Evolutionary conservation across 768 basidiomycete genomes (phyloP), one percentile per base, ranked within the genome.

Genomic region (Terana coerulea): DNA sequence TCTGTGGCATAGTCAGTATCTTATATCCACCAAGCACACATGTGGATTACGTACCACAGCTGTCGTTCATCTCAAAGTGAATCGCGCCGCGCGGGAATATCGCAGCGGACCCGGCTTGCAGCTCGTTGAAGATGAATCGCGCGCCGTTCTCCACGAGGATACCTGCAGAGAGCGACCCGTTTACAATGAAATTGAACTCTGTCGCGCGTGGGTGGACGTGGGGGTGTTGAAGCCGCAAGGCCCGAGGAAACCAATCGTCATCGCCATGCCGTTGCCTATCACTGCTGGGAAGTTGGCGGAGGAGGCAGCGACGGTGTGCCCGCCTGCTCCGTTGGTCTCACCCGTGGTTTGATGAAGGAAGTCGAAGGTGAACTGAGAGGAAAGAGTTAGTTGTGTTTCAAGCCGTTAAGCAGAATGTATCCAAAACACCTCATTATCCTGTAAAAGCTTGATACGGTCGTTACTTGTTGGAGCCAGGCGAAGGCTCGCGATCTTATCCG

Each of bases 171-270:
- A 66, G 31, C 36, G 63, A 59, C 19, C 65, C 65, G 41, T 67
- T 62, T 42, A 67, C 52, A 30, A 58, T 54, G 53, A 64, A 66
- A 51, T 65, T 52, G 34, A 70, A 56, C 58, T 70, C 68, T 26
- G 64, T 64, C 17, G 68, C 69, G 25, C 68, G 68, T 5, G 66
- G 67, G 45, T 69, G 69, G 2, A 57, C 60, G 52, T 70, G 69
- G 10, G 69, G 5, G 67, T 69, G 61, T 69, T 67, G 58, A 63
- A 54, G 12, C 64, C 65, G 49, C 67, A 68, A 2, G 67, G 65
- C 25, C 61, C 65, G 11, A 66, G 53, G 57, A 59, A 61, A 6
- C 65, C 65, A n/a, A 63, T 49, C 22, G 63, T 58, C 57, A 65
- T 61, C 2, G 62, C 60, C 46, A 65, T 49, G 33, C 48, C 59